Conservation (phyloP, 75 land plant genomes). For the Gnetum montanum region DNA sequence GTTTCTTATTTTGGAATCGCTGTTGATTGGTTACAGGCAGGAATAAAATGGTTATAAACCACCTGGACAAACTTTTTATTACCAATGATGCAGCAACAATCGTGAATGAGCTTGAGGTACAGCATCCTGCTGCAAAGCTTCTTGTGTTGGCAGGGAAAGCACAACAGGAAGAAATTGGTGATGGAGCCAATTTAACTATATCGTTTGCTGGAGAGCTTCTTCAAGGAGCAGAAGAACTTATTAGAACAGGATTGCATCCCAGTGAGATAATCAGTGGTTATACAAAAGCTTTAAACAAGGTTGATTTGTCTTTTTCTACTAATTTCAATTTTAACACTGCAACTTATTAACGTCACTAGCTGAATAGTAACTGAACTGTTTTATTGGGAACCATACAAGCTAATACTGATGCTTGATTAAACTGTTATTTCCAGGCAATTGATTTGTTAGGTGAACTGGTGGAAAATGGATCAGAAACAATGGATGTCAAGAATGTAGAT, state of each 20-base stretch:
- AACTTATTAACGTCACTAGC: no score
- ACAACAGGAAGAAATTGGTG: slow-evolving; percentile 98
- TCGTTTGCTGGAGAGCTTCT: slow-evolving; percentile 96
- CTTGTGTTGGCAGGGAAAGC: slow-evolving; percentile 90
- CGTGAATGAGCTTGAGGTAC: slow-evolving; percentile 93
- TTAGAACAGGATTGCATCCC: slow-evolving; percentile 89
- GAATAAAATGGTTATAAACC: slow-evolving; percentile 99
- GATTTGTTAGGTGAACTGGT: slow-evolving; percentile 61
- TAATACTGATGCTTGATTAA: no score
- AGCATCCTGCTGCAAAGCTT: slow-evolving; percentile 97
- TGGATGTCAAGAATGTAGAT: slow-evolving; percentile 94
- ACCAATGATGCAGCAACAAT: slow-evolving; percentile 99
- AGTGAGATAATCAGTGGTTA: slow-evolving; percentile 96
- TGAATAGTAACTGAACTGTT: no score
- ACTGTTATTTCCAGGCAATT: slow-evolving; percentile 31
- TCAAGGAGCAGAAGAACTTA: slow-evolving; percentile 93
- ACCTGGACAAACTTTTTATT: slow-evolving; percentile 94
- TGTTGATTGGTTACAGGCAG: slow-evolving; percentile 80
- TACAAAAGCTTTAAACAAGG: slow-evolving; percentile 70
- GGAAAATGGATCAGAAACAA: slow-evolving; percentile 77
- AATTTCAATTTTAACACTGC: no score
- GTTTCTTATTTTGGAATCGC: no score
- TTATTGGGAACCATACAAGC: no score
- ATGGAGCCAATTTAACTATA: slow-evolving; percentile 86
- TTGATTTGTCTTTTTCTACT: slow-evolving; percentile 6